Evolutionary conservation across 2,329 filamentous ascomycete species (phyloP), one percentile per base, ranked within the genome.

Genomic region (Aspergillus fumigatiaffinis): DNA sequence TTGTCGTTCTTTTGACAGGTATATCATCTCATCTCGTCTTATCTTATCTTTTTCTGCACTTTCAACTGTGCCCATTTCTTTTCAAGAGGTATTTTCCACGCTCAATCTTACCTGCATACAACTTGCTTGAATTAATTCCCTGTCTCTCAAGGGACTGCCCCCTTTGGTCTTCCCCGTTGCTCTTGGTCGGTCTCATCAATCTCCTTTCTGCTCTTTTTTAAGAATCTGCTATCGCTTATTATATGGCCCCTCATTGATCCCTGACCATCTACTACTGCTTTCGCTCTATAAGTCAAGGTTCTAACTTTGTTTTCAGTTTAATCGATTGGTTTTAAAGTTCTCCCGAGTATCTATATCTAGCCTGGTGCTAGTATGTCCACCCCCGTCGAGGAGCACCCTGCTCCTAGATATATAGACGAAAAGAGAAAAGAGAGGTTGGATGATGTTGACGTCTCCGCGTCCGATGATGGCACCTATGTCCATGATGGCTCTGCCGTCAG

Each of bases 341-440:
- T 38, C 14, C 32, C 32, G 12, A 14, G 14, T 38, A 38, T 17
- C 14, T 17, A 38, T 54, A 21, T 54, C 50, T 60, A 63, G 65
- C 68, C 66, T 61, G 63, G 68, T 61, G 66, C 68, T 66, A 65
- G 57, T 50, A 77, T 77, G 75, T 69, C 73, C 26, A 70, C 68
- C 49, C 71, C 74, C 4, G 57, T 63, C 6, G 63, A 72, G 46
- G 71, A 75, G 56, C 60, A 54, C 35, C 65, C 67, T 29, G 62
- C 61, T 20, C 60, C 67, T 10, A 63, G 68, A 41, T 54, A 68
- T 20, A 57, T 60, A n/a, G 61, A 71, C 12, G 55, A 67, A 50
- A 67, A 66, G 62, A 69, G 60, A 54, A 68, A 62, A 56, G 59
- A 52, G 14, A 65, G 64, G 2, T 58, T 59, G 2, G 65, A 66